A percentile compares a stretch with the other conserved stretches of the same genome.
Evolutionary conservation across 148 eudicot species (phyloP).

Genomic region (Chenopodium formosanum): DNA sequence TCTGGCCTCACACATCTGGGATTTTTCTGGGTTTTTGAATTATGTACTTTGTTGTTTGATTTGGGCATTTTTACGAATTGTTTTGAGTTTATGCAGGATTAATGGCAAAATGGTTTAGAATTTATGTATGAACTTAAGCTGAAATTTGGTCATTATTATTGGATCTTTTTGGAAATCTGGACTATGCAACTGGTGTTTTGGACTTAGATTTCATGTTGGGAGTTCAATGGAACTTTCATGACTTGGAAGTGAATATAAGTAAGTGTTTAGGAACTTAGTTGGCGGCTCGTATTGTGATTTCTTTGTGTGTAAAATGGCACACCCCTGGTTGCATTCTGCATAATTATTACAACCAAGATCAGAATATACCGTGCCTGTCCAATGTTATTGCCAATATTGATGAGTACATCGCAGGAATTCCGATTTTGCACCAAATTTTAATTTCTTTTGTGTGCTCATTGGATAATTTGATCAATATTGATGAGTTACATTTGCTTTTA

Average conservation of each 20-base stretch:
- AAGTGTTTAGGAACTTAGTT: neutral
- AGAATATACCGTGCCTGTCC: neutral
- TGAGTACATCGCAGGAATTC: neutral
- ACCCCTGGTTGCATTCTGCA: neutral
- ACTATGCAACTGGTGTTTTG: neutral
- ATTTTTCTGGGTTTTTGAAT: neutral
- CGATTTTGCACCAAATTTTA: neutral
- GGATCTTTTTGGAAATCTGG: neutral
- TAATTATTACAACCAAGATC: neutral
- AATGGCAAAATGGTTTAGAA: neutral
- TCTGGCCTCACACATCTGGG: neutral
- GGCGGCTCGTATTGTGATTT: neutral
- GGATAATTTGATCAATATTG: neutral
- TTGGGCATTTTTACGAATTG: slow-evolving; percentile 3
- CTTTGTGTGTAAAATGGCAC: no score
- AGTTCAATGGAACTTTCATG: neutral
- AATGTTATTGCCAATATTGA: neutral
- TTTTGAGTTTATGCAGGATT: neutral
- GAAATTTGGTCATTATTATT: neutral
- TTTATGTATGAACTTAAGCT: neutral
- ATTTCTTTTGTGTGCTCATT: neutral
- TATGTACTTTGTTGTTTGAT: neutral
- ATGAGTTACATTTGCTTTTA: neutral
- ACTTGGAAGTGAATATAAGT: neutral
- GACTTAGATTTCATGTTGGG: neutral